Conservation (phyloP, 2,329 filamentous ascomycete genomes). For the Aspergillus nomiae region DNA sequence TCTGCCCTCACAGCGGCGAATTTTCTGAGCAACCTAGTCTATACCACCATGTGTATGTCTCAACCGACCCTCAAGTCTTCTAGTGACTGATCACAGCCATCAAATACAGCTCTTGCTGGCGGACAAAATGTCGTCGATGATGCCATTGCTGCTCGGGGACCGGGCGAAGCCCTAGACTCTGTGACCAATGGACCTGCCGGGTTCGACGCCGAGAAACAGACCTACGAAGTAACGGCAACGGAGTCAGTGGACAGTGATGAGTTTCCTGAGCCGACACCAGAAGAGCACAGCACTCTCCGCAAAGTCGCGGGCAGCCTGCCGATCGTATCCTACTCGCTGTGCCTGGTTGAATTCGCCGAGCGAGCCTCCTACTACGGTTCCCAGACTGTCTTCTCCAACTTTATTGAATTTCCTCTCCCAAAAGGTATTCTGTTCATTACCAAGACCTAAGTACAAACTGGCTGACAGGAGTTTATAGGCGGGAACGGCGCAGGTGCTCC, state of each 20-base stretch:
- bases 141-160: not conserved
- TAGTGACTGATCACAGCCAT: not conserved
- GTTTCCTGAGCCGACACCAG: constrained; percentile 44
- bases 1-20: not conserved
- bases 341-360: constrained; percentile 62
- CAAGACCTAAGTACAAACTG: too few species aligned
- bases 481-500: constrained; percentile 43
- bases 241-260: not conserved
- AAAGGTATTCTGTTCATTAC: constrained; percentile 36
- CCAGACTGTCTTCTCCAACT: constrained; percentile 61
- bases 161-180: not conserved
- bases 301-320: constrained; percentile 56
- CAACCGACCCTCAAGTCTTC: not conserved
- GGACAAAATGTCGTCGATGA: not conserved
- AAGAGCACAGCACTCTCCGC: constrained; percentile 50
- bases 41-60: not conserved
- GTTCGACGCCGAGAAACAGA: not conserved
- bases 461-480: constrained; percentile 23
- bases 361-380: constrained; percentile 63
- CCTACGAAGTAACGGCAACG: not conserved
- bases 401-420: constrained; percentile 63
- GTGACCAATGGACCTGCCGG: not conserved
- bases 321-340: constrained; percentile 57
- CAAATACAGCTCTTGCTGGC: not conserved
- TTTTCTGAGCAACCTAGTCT: not conserved